Evolutionary conservation across 225 moss, liverwort and hornwort species (phyloP), one percentile per base, ranked within the genome.

Genomic region (Thuidium tamariscinum): DNA sequence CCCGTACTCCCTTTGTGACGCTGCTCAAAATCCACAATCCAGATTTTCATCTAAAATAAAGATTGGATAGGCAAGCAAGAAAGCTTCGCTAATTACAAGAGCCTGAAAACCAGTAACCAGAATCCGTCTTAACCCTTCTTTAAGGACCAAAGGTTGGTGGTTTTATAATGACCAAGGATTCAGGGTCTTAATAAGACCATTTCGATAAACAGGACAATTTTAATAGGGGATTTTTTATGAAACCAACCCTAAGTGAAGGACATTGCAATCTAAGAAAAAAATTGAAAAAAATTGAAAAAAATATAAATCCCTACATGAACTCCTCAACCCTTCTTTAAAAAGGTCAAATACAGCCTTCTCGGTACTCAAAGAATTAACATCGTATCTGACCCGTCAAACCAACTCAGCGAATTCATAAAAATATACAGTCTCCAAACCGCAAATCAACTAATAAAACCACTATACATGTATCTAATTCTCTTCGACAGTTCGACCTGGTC

Each of bases 1-100:
- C 99, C 44, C 95, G 93, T 54, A 97, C 97, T 85, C 93, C 93
- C 88, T 95, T 97, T 36, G 96, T 92, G 51, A 99, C 99, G 85
- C 96, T 97, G 97, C 76, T 86, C 77, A 93, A 80, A 90, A 75
- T 87, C 78, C 69, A 77, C 86, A 87, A 79, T 77, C 89, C 88
- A 88, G 89, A 64, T 66, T 64, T 76, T 65, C 63, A 57, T 51
- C 85, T 46, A n/a, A 57, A 42, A 27, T 30, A 39, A 88, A 41
- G 27, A 44, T 66, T 83, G 59, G 22, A 67, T 29, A 66, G 39
- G 51, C 64, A 86, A 86, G 81, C 59, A 29, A 82, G 85, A 63
- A 22, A 82, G 36, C 34, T 59, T 73, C 5, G 18, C 13, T 34
- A 42, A 78, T 56, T 10, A 20, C 20, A 63, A 81, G 41, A 25